Conservation (phyloP, 176 grass and related monocot species). For the Carex cristatella region DNA sequence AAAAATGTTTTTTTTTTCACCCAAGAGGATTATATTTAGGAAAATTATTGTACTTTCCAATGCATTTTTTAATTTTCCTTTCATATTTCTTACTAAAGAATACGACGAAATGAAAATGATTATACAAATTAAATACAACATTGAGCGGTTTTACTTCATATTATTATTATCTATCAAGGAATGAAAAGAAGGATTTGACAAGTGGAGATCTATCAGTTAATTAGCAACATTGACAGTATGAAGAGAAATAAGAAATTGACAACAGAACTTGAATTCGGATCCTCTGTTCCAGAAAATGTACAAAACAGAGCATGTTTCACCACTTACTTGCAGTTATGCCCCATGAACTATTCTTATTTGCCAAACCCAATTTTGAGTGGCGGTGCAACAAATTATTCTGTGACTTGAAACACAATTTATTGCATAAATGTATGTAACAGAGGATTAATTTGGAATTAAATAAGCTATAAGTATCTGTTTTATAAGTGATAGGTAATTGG, state of each 20-base stretch:
- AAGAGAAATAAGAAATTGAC: not conserved
- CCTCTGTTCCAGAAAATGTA: not conserved
- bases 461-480: not conserved
- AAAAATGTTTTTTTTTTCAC: not conserved
- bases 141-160: not conserved
- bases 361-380: not conserved
- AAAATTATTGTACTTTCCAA: not conserved
- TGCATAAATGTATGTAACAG: not conserved
- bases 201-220: not conserved
- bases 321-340: not conserved
- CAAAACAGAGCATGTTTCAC: not conserved
- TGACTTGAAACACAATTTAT: not conserved
- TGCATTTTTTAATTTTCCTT: not conserved
- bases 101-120: not conserved
- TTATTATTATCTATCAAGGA: not conserved
- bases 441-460: not conserved
- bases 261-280: not conserved
- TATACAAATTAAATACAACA: not conserved
- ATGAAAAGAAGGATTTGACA: not conserved
- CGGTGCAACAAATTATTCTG: not conserved
- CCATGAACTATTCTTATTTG: not conserved
- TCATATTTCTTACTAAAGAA: not conserved
- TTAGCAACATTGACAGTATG: not conserved
- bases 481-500: not conserved
- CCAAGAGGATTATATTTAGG: not conserved